Evolutionary conservation across 441 rosid genomes (phyloP).

Genomic region (Euphorbia schlechtendalii): DNA sequence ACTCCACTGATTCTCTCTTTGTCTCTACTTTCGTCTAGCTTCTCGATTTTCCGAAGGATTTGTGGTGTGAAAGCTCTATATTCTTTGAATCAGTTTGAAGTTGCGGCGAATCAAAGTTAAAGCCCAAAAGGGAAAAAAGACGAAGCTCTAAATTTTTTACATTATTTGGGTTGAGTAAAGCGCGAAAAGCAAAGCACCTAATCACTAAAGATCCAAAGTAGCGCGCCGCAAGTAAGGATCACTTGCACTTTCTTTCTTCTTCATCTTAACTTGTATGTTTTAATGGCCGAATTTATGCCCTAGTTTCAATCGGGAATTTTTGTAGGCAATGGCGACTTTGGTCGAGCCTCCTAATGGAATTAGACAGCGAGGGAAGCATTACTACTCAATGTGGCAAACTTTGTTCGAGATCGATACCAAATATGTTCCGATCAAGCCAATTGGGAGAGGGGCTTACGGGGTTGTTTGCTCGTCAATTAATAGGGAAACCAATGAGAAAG

Average conservation of each 20-base stretch:
- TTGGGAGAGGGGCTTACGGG: constrained; percentile 26
- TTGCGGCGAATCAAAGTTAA: background rate
- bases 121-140: background rate
- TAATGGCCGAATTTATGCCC: no score
- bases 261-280: no score
- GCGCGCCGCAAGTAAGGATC: constrained; percentile 17
- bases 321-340: constrained; percentile 51
- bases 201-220: constrained; percentile 10
- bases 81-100: background rate
- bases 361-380: constrained; percentile 52
- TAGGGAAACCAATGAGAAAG: constrained; percentile 45
- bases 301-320: background rate
- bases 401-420: constrained; percentile 65
- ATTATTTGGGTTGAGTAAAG: background rate
- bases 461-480: constrained; percentile 26
- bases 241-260: background rate
- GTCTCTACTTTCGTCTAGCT: background rate
- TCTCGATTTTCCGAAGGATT: background rate
- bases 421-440: constrained; percentile 64
- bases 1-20: background rate
- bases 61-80: background rate
- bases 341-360: constrained; percentile 75
- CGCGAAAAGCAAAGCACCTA: constrained; percentile 3
- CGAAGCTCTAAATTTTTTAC: no score
- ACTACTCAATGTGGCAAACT: constrained; percentile 78